phyloP scores from a whole-genome alignment of 495 filamentous ascomycete genomes.

The Apiosordaria backusii region DNA sequence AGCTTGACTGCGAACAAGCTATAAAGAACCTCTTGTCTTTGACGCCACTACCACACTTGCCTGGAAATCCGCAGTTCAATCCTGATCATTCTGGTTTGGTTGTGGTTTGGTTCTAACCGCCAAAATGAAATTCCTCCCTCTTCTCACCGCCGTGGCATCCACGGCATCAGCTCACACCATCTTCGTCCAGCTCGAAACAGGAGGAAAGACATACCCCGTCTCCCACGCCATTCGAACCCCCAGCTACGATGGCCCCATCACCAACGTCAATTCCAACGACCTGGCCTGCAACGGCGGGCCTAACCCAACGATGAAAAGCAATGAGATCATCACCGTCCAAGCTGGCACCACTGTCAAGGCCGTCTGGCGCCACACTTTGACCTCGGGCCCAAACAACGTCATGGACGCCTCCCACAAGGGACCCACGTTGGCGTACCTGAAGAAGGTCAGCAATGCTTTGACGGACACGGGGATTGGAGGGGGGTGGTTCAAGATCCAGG shows the following conservation, averaged over 20 bases:
- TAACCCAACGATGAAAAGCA: constrained; percentile 47
- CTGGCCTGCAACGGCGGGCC: constrained; percentile 56
- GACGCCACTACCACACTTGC: not conserved
- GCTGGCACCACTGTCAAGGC: constrained; percentile 49
- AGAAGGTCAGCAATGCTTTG: constrained; percentile 46
- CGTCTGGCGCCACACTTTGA: constrained; percentile 49
- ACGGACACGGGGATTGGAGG: constrained; percentile 42
- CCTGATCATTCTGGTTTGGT: not conserved
- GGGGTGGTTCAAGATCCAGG: constrained; percentile 45
- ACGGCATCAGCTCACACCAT: constrained; percentile 52
- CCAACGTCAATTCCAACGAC: constrained; percentile 47
- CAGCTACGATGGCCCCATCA: constrained; percentile 48
- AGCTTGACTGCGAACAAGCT: not conserved
- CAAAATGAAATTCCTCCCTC: constrained; percentile 29
- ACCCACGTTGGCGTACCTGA: constrained; percentile 49
- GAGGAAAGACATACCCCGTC: constrained; percentile 34
- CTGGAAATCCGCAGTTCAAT: not conserved
- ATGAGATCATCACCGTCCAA: constrained; percentile 45
- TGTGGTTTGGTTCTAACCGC: not conserved
- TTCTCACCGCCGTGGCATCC: constrained; percentile 33
- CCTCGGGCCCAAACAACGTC: constrained; percentile 44
- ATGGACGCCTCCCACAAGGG: constrained; percentile 51
- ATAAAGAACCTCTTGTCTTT: not conserved
- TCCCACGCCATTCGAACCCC: constrained; percentile 39
- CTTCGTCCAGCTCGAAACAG: constrained; percentile 49